A percentile compares a stretch with the other conserved stretches of the same genome.
Conservation (phyloP, 805 yeast species). For the Cephaloascus albidus region DNA sequence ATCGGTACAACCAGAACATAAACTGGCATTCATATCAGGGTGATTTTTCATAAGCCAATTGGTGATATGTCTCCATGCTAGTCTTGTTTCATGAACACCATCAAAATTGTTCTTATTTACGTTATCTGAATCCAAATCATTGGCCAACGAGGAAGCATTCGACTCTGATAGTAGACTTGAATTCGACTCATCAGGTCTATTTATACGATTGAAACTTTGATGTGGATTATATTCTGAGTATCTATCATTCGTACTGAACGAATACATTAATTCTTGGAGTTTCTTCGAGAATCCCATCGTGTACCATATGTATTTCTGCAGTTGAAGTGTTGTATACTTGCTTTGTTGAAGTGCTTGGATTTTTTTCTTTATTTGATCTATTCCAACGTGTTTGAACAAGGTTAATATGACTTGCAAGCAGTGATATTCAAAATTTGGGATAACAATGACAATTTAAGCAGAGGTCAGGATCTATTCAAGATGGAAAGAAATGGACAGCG, state of each 20-base stretch:
- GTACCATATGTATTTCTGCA: not conserved
- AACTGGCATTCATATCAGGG: constrained; percentile 73
- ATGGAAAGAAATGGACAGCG: too few relatives aligned
- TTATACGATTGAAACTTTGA: constrained; percentile 31
- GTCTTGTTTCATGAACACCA: constrained; percentile 66
- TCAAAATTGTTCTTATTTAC: constrained; percentile 26
- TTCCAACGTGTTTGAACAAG: too few relatives aligned
- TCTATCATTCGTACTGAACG: constrained; percentile 57
- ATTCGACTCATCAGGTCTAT: constrained; percentile 23
- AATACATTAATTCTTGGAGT: constrained; percentile 51
- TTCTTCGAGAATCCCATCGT: constrained; percentile 23
- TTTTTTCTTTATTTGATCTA: too few relatives aligned
- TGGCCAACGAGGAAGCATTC: constrained; percentile 19
- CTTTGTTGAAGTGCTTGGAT: not conserved
- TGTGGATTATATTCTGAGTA: constrained; percentile 57
- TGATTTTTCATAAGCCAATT: constrained; percentile 72
- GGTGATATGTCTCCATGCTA: constrained; percentile 86
- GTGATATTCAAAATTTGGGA: too few relatives aligned
- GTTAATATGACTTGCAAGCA: too few relatives aligned
- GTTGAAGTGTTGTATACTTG: not conserved
- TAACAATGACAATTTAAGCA: too few relatives aligned
- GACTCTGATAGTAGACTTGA: constrained; percentile 7
- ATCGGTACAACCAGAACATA: constrained; percentile 71
- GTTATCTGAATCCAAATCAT: constrained; percentile 26
- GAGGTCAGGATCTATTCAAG: too few relatives aligned